Base-by-base conservation (phyloP, 164 flowering plant genomes). In the Cinnamomum chago region DNA sequence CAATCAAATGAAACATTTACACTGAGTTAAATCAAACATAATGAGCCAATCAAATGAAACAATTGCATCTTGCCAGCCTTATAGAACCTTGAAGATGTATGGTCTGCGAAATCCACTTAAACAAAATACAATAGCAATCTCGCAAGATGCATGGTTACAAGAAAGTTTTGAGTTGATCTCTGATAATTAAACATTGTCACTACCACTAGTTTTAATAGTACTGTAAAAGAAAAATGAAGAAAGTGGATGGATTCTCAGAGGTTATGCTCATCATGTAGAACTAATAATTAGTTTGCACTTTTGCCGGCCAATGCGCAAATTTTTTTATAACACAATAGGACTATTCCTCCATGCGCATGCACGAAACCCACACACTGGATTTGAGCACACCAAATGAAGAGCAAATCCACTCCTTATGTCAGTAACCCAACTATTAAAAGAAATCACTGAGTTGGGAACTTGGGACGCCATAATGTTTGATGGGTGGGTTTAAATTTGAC, bases 61-160 rank as follows among this genome's bases (percentile, higher is more conserved):
- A 72, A 28, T 24, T 81, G 91, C 99, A 97, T 93, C 99, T 66
- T 88, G 92, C 99, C 99, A 95, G 0, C 77, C 91, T 62, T 80
- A n/a, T n/a, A n/a, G n/a, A n/a, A n/a, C n/a, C 73, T 35, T 94
- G 97, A 93, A 95, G 5, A 50, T 18, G 75, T 93, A 93, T 6
- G 99, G 97, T 80, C 97, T 86, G 51, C 88, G 85, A 77, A 93
- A 30, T 30, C 15, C 20, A 62, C 3, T 58, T 15, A 24, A 25
- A 27, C 28, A 58, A 5, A 71, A 28, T 28, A 20, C 25, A 60
- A 60, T 0, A 22, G 23, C 17, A 58, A 27, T 14, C n/a, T 55
- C 20, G 2, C 0, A 55, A 0, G 10, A 40, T 40, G 47, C 9
- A 1, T 40, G 47, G 47, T 40, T 9, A 5, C 47, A 40, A 40